Evolutionary conservation across 2,329 filamentous ascomycete species (phyloP), one percentile per base, ranked within the genome.

Genomic region (Ascochyta fabae): DNA sequence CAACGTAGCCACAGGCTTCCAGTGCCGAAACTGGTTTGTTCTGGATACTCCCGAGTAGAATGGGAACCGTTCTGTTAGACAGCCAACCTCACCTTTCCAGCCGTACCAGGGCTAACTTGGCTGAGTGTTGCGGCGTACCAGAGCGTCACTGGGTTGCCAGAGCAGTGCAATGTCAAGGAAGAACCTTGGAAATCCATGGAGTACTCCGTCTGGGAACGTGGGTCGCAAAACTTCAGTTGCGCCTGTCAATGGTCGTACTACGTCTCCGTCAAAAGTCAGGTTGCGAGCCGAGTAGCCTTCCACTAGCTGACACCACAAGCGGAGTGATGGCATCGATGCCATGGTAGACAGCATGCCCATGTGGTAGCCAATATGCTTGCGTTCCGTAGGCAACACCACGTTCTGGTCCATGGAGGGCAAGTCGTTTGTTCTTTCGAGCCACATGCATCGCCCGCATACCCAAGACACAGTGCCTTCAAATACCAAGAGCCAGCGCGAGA

Each of bases 401-500:
- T 19, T 19, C 34, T 16, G 34, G n/a, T 36, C 34, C 3, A 24
- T 22, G 2, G 36, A 24, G 19, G 23, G 33, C 15, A 12, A n/a
- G 3, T 33, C 16, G 16, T 22, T 40, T 1, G 15, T 6, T 15
- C 4, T 12, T 19, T 29, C 41, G 13, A 39, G 33, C 16, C n/a
- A 33, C 33, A 45, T 6, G 7, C 8, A 23, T 16, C 16, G 26
- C 1, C 47, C 47, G 19, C 48, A 52, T 23, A 52, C 13, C 48
- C 48, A 53, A 7, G 27, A 39, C 15, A 42, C 38, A 13, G 12
- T 15, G 4, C n/a, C 35, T 19, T 22, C 38, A 83, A 84, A 0
- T 86, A 86, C 0, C 86, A 88, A 39, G 89, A 81, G 0, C 3
- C 50, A 84, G 80, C 34, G 83, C 80, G 3, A 80, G 48, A 52